Base-by-base conservation (phyloP, 2,329 filamentous ascomycete species). In the Fusarium humuli region DNA sequence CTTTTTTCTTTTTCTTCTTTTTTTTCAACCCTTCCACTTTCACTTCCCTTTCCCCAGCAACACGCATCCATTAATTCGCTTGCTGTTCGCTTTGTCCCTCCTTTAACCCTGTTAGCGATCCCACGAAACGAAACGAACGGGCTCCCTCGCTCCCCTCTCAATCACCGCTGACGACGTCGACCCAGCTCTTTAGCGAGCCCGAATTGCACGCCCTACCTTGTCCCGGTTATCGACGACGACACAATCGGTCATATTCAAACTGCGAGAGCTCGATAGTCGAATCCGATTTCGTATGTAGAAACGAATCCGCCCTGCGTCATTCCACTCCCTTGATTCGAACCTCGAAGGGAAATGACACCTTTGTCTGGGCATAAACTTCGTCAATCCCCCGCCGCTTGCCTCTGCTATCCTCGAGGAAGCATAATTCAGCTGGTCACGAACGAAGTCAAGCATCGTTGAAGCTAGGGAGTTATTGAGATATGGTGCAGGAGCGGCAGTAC, bases 401-500 rank as follows among this genome's bases (percentile, higher is more conserved):
- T 63, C 60, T 62, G 50, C 50, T 62, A 22, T 56, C 56, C 56
- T 48, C 57, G 58, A 64, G 42, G 62, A 73, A 68, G 57, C 55
- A 63, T 44, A 57, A 29, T 41, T 32, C 57, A 57, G 37, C 52
- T 61, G 48, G 61, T 32, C 40, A 53, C 61, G 34, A 52, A 50
- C 63, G 40, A 52, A 45, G 34, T 45, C 45, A 52, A 68, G 56
- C 45, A 48, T 58, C n/a, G 14, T 50, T 57, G 58, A 63, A 53
- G 70, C 47, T 60, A 60, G 71, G 67, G 59, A 55, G 58, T 49
- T 42, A 56, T 42, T 60, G 61, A 75, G 69, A 72, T 54, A 80
- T 77, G 76, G 68, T 77, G 71, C 73, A 73, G 47, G 79, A 81
- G 71, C 77, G 78, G 67, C 78, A 76, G 56, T 77, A 77, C 58